Conservation (phyloP, 441 rosid species). For the Codiaeum variegatum region DNA sequence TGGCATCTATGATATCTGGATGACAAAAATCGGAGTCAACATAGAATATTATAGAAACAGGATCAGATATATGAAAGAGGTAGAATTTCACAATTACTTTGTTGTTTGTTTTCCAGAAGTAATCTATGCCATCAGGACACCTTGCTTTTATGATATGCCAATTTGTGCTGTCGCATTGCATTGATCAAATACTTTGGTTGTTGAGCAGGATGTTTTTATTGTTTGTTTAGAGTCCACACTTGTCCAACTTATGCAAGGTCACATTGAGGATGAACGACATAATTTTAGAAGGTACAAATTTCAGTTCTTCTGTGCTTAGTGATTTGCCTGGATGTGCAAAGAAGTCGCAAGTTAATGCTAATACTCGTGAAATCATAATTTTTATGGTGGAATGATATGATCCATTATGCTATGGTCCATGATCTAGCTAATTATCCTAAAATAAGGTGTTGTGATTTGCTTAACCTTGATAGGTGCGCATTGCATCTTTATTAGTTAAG, state of each 20-base stretch:
- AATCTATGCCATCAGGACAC: not conserved
- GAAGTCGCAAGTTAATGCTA: not conserved
- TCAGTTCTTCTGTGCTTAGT: not conserved
- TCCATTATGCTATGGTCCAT: not conserved
- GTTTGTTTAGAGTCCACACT: slow-evolving; percentile 69
- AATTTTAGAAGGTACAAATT: slow-evolving; percentile 51
- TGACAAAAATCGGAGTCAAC: slow-evolving; percentile 43
- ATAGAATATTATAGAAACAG: slow-evolving; percentile 23
- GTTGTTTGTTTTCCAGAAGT: not conserved
- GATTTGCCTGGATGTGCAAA: slow-evolving; percentile 3
- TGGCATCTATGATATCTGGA: slow-evolving; percentile 62
- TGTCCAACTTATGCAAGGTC: slow-evolving; percentile 42
- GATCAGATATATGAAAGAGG: slow-evolving; percentile 34
- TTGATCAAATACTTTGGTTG: slow-evolving; percentile 13
- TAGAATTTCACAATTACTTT: not conserved
- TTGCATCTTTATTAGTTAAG: not conserved
- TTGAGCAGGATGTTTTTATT: slow-evolving; percentile 46
- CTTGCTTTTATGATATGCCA: not conserved
- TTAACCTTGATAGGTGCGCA: not conserved
- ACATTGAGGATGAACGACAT: slow-evolving; percentile 46
- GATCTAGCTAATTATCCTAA: no score
- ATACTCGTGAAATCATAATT: not conserved
- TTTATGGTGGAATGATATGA: not conserved
- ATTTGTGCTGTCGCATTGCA: not conserved
- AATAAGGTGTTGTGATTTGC: not conserved